phyloP scores from a whole-genome alignment of 345 rosid genomes.

The Brassica napus region Da-Ae NC_063449.1:42257501-42258000 shows the following conservation, averaged over 20 bases:
- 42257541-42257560: slow-evolving; percentile 16
- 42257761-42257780: slow-evolving; percentile 54
- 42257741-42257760: slow-evolving; percentile 53
- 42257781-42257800: slow-evolving; percentile 79
- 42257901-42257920: slow-evolving; percentile 59
- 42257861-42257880: slow-evolving; percentile 50
- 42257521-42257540: neutral
- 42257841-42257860: slow-evolving; percentile 68
- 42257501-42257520: neutral
- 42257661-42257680: slow-evolving; percentile 72
- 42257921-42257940: slow-evolving; percentile 72
- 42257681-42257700: slow-evolving; percentile 60
- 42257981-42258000: slow-evolving; percentile 68
- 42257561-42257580: slow-evolving; percentile 55
- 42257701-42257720: slow-evolving; percentile 51
- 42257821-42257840: slow-evolving; percentile 76
- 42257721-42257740: slow-evolving; percentile 78
- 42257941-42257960: slow-evolving; percentile 64
- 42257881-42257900: slow-evolving; percentile 71
- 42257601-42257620: slow-evolving; percentile 55
- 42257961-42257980: slow-evolving; percentile 73
- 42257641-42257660: slow-evolving; percentile 83
- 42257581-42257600: slow-evolving; percentile 74
- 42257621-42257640: slow-evolving; percentile 78
- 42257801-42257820: slow-evolving; percentile 64